phyloP scores from a whole-genome alignment of 306 rosid species.

The Adenanthera pavonina region DNA sequence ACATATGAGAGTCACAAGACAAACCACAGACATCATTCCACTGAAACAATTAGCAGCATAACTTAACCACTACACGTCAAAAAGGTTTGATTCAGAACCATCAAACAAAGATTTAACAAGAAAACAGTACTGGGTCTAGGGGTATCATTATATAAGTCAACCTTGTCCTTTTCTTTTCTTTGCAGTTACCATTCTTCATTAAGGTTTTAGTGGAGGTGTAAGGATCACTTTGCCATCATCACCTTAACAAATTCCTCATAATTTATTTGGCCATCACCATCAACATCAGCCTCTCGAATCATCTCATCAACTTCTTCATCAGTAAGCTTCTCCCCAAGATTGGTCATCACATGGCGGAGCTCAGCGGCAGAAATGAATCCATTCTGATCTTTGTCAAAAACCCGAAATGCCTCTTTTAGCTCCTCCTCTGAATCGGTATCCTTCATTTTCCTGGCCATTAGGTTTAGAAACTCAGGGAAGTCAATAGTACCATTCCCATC shows the following conservation, averaged over 20 bases:
- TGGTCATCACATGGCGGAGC: constrained; percentile 91
- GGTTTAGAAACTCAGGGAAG: constrained; percentile 64
- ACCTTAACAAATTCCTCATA: constrained; percentile 86
- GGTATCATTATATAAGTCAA: constrained; percentile 36
- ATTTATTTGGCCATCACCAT: constrained; percentile 89
- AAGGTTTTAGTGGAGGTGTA: constrained; percentile 8
- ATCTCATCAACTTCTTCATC: constrained; percentile 89
- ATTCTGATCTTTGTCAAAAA: constrained; percentile 87
- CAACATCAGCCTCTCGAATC: constrained; percentile 86
- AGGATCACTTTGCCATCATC: constrained; percentile 80
- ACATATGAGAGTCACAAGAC: constrained; percentile 42
- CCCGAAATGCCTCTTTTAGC: constrained; percentile 83
- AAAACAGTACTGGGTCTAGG: constrained; percentile 27
- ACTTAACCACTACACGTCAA: constrained; percentile 36
- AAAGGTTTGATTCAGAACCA: constrained; percentile 42
- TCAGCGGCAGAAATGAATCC: constrained; percentile 93
- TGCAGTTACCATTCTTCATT: constrained; percentile 30
- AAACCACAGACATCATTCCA: constrained; percentile 40
- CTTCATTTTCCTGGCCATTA: constrained; percentile 69
- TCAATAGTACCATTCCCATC: constrained; percentile 69
- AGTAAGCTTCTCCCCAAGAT: constrained; percentile 87
- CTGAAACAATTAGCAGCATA: constrained; percentile 27
- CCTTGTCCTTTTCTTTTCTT: constrained; percentile 25
- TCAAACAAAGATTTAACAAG: constrained; percentile 40
- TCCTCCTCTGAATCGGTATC: constrained; percentile 91